phyloP scores from a whole-genome alignment of 176 grass and related monocot species.

The Oryza punctata region DNA sequence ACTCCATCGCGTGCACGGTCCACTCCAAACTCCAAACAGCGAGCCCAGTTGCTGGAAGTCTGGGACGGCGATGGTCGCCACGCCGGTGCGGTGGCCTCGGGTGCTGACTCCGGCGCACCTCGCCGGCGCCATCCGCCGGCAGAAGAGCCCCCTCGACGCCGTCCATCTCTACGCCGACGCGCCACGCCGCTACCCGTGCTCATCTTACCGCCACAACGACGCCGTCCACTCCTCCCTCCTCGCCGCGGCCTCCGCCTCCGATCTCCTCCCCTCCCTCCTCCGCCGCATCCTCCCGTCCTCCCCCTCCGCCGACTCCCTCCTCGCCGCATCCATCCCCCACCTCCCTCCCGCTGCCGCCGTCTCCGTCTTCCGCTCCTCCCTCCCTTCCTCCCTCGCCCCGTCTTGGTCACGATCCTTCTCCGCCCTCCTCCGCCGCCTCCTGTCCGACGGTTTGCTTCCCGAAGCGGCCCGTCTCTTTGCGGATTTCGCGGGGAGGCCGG shows the following conservation, averaged over 20 bases:
- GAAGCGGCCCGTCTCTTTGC: constrained; percentile 45
- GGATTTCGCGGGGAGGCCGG: constrained; percentile 35
- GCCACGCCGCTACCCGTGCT: constrained; percentile 50
- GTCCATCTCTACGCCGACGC: constrained; percentile 55
- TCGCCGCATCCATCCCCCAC: constrained; percentile 51
- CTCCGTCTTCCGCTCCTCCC: constrained; percentile 50
- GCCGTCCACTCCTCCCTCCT: constrained; percentile 52
- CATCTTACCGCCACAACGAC: constrained; percentile 71
- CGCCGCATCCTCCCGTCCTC: constrained; percentile 46
- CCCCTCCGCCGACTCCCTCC: constrained; percentile 53
- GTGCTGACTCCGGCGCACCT: constrained; percentile 69
- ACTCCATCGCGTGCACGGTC: not conserved
- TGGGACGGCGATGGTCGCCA: constrained; percentile 24
- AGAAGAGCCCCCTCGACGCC: constrained; percentile 62
- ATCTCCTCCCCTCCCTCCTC: constrained; percentile 48
- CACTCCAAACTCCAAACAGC: too few species aligned
- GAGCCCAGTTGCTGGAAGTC: not conserved
- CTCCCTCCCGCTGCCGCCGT: constrained; percentile 30
- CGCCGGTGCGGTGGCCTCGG: constrained; percentile 70
- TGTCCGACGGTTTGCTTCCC: constrained; percentile 37
- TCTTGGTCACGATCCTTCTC: constrained; percentile 79
- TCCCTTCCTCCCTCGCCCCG: constrained; percentile 52
- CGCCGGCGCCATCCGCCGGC: constrained; percentile 61
- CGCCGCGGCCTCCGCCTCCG: constrained; percentile 35
- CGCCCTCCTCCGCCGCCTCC: constrained; percentile 57